These are phyloP conservation scores for Oryza brachyantha DNA, from an alignment of 176 grass and related monocot species.

Conservation along the genomic window DNA sequence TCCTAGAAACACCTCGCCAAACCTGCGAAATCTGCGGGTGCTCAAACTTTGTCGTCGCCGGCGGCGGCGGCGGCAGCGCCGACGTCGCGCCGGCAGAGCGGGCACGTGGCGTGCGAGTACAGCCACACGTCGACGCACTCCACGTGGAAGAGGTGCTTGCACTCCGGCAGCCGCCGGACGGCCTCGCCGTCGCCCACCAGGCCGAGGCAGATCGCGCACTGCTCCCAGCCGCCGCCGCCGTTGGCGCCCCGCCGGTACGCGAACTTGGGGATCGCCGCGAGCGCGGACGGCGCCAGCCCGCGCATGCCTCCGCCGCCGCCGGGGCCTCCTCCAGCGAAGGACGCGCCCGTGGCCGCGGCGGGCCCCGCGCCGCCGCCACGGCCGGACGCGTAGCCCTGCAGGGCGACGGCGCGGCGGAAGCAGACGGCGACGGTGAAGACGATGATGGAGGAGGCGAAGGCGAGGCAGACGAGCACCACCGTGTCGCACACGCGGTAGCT, in stretches of 20 bases:
- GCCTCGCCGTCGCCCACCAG: conserved; percentile 37
- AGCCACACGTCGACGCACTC: conserved; percentile 68
- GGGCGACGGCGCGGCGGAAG: conserved; percentile 21
- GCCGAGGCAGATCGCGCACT: conserved; percentile 56
- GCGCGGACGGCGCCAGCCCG: conserved; percentile 34
- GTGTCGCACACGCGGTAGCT: conserved; percentile 24
- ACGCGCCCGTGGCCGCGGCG: not conserved
- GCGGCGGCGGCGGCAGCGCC: not conserved
- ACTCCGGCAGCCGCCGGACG: conserved; percentile 46
- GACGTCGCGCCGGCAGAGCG: conserved; percentile 49
- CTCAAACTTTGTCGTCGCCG: conserved; percentile 7
- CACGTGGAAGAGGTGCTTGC: conserved; percentile 54
- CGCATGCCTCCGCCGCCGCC: not conserved
- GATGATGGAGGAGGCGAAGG: conserved; percentile 34
- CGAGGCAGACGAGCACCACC: conserved; percentile 44
- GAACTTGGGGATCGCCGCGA: conserved; percentile 43
- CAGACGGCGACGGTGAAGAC: conserved; percentile 22
- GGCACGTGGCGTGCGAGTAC: conserved; percentile 49
- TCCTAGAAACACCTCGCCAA: not conserved
- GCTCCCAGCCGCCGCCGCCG: conserved; percentile 15
- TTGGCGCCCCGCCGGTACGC: conserved; percentile 14
- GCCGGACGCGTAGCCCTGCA: not conserved
- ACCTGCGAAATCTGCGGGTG: not conserved
- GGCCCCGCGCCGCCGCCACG: not conserved
- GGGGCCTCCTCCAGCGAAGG: too few relatives aligned